Conservation (phyloP, 1,139 yeast species). For the Wickerhamiella pararugosa region DNA sequence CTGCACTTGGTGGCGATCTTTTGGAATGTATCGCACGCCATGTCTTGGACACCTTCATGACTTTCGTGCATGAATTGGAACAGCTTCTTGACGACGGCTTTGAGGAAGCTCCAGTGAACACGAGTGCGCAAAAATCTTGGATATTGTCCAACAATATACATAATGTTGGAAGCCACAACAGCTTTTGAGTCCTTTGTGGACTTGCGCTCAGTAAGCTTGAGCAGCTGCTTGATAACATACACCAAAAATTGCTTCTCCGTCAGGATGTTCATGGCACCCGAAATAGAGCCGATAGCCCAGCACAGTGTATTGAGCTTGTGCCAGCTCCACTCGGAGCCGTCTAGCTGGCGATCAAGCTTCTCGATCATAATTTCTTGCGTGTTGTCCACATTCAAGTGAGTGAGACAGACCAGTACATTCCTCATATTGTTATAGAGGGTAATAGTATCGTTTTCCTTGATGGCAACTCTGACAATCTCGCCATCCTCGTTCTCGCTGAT, state of each 20-base stretch:
- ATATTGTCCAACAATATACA: constrained; percentile 98
- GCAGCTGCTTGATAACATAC: constrained; percentile 77
- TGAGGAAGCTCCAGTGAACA: constrained; percentile 95
- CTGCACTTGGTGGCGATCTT: constrained; percentile 91
- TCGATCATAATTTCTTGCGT: constrained; percentile 89
- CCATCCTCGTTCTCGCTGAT: constrained; percentile 98
- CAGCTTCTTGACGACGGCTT: constrained; percentile 86
- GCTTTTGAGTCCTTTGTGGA: constrained; percentile 97
- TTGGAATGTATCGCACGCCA: constrained; percentile 98
- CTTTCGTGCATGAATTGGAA: constrained; percentile 99
- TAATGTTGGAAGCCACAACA: constrained; percentile 94
- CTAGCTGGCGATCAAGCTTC: constrained; percentile 81
- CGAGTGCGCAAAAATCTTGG: constrained; percentile 94
- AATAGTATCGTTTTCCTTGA: constrained; percentile 91
- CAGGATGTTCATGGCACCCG: constrained; percentile 97
- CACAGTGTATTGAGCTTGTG: constrained; percentile 90
- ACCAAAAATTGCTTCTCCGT: constrained; percentile 91
- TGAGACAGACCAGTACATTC: constrained; percentile 84
- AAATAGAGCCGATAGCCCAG: constrained; percentile 99
- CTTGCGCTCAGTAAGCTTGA: constrained; percentile 86
- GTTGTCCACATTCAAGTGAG: constrained; percentile 88
- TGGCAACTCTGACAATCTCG: constrained; percentile 94
- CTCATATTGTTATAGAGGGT: constrained; percentile 91
- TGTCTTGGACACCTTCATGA: constrained; percentile 98
- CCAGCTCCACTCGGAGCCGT: constrained; percentile 99